Evolutionary conservation across 192 early-diverging fungal species (phyloP), one percentile per base, ranked within the genome.

Genomic region (Radiomyces spectabilis): DNA sequence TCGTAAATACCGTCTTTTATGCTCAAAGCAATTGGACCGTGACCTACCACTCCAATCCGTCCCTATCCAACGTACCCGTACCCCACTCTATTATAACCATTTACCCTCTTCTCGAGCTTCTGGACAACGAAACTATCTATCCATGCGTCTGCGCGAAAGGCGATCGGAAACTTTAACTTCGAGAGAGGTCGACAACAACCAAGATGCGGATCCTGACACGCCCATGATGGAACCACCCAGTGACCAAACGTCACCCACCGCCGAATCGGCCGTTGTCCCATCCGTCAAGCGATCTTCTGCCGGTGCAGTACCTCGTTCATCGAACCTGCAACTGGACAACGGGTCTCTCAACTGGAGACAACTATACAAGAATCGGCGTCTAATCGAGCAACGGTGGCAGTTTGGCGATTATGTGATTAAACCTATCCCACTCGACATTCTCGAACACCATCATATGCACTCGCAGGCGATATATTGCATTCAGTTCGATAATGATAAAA

Each of bases 341-440:
- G n/a, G n/a, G n/a, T n/a, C n/a, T n/a, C n/a, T 89, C 37, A 80
- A 91, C 51, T 93, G 91, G 90, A 85, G 77, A 47, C 50, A 68
- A 38, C 51, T 94, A 1, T 96, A 85, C 57, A 55, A 69, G 5
- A 79, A 93, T 48, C 73, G 89, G 27, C 51, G 60, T 24, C 13
- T 61, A 22, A 61, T 96, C 34, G 79, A 88, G 43, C 49, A 50
- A 12, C 86, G 94, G 62, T 97, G 93, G 93, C 70, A 50, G n/a
- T 19, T 53, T 4, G 87, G 86, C 5, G 60, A 65, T 12, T 91
- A 80, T 51, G 68, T 62, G 2, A 64, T 76, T 7, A 70, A 67
- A n/a, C 73, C 83, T 27, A 73, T 91, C 26, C 79, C 83, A 54
- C 35, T 57, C n/a, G 55, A 58, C 13, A 85, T 86, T 5, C n/a